phyloP scores from a whole-genome alignment of 306 rosid genomes.

The Cucumis hystrix region DNA sequence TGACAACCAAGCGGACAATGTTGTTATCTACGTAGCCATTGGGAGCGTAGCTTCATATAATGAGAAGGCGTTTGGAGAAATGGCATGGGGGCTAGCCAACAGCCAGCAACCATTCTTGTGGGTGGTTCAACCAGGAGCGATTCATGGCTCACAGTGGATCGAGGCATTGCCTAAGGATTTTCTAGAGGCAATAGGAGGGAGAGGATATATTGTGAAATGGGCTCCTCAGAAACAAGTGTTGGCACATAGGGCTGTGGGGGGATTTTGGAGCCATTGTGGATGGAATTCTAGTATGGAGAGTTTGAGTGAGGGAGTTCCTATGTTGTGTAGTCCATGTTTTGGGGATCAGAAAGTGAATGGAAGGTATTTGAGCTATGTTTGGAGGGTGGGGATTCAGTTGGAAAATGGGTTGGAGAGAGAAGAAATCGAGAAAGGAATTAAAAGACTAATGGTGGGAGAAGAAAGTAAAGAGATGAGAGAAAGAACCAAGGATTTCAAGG shows the following conservation, averaged over 20 bases:
- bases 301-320: constrained; percentile 48
- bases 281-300: constrained; percentile 69
- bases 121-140: constrained; percentile 47
- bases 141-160: constrained; percentile 34
- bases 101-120: constrained; percentile 49
- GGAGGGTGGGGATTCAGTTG: constrained; percentile 43
- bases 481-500: constrained; percentile 31
- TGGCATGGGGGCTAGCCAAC: constrained; percentile 57
- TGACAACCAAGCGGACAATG: constrained; percentile 16
- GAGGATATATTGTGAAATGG: constrained; percentile 55
- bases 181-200: constrained; percentile 22
- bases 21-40: constrained; percentile 51
- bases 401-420: constrained; percentile 28
- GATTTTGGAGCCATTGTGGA: constrained; percentile 62
- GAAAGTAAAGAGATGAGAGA: constrained; percentile 40
- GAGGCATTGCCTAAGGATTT: constrained; percentile 38
- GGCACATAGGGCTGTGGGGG: constrained; percentile 36
- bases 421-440: constrained; percentile 31
- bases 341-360: constrained; percentile 52
- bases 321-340: constrained; percentile 47
- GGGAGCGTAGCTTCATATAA: constrained; percentile 37
- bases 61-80: constrained; percentile 32
- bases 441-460: constrained; percentile 21
- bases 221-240: constrained; percentile 55
- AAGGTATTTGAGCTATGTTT: constrained; percentile 33